Conservation (phyloP, 2,329 filamentous ascomycete genomes). For the Macroventuria anomochaeta region DNA sequence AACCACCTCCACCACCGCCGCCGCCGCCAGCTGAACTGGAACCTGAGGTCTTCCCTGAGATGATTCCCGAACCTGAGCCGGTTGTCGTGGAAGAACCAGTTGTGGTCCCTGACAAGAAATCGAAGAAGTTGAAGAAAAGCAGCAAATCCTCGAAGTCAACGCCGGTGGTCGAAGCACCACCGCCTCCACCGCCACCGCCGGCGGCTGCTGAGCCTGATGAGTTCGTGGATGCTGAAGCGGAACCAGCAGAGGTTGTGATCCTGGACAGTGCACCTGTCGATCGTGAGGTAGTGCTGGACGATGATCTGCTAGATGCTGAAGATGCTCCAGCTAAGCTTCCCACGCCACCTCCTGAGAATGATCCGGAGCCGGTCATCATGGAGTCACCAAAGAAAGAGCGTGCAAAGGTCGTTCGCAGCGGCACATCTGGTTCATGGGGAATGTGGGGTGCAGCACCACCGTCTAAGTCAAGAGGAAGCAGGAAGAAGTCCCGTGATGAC, state of each 20-base stretch:
- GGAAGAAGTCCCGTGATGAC: constrained; percentile 44
- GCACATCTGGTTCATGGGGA: constrained; percentile 73
- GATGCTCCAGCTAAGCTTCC: constrained; percentile 50
- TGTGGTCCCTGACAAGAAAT: constrained; percentile 41
- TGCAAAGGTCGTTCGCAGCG: constrained; percentile 74
- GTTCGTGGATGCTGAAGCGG: constrained; percentile 29
- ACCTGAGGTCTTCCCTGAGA: constrained; percentile 39
- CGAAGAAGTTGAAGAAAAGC: constrained; percentile 45
- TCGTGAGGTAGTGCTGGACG: constrained; percentile 26
- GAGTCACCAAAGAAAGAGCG: constrained; percentile 74
- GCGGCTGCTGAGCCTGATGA: constrained; percentile 32
- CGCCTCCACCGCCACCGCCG: constrained; percentile 37
- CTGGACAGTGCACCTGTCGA: constrained; percentile 29
- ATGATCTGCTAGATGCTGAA: constrained; percentile 35
- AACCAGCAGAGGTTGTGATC: constrained; percentile 30
- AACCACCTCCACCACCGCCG: constrained; percentile 56
- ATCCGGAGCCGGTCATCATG: constrained; percentile 45
- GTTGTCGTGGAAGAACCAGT: constrained; percentile 4
- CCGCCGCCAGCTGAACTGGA: constrained; percentile 59
- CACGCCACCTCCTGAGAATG: constrained; percentile 56
- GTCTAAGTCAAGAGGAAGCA: constrained; percentile 52
- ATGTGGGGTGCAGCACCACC: constrained; percentile 68
- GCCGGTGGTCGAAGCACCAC: constrained; percentile 40
- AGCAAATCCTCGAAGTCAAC: constrained; percentile 27
- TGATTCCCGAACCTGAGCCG: constrained; percentile 17